phyloP scores from a whole-genome alignment of 345 rosid species.

The Eucalyptus viminalis region DNA sequence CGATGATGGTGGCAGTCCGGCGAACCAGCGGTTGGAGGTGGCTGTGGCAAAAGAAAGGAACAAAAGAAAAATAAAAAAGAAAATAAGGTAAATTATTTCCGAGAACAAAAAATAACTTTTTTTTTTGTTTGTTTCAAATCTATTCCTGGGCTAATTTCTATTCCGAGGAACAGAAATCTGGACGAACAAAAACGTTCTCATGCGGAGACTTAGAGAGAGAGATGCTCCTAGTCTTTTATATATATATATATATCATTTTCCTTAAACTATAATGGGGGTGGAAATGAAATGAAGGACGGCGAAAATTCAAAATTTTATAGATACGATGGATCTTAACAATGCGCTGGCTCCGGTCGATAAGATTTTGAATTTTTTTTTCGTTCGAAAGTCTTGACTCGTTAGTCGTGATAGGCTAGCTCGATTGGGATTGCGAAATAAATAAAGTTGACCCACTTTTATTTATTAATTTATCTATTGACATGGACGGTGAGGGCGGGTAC shows the following conservation, averaged over 20 bases:
- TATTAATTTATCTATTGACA: not conserved
- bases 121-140: too few relatives aligned
- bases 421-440: not conserved
- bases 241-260: not conserved
- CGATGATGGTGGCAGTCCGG: too few relatives aligned
- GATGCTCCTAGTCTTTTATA: too few relatives aligned
- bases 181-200: too few relatives aligned
- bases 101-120: too few relatives aligned
- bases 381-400: not conserved
- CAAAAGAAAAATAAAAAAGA: too few relatives aligned
- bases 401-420: not conserved
- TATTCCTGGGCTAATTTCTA: too few relatives aligned
- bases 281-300: not conserved
- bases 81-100: too few relatives aligned
- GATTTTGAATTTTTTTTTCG: accelerated
- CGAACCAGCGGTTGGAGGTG: too few relatives aligned
- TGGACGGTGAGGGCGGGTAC: accelerated
- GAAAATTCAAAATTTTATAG: not conserved
- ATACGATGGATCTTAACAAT: not conserved
- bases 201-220: too few relatives aligned
- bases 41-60: too few relatives aligned
- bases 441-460: not conserved
- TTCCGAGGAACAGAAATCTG: too few relatives aligned
- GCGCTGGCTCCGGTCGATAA: not conserved
- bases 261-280: not conserved